Base-by-base conservation (phyloP, 2,329 filamentous ascomycete species). In the Diaporthe vexans region DNA sequence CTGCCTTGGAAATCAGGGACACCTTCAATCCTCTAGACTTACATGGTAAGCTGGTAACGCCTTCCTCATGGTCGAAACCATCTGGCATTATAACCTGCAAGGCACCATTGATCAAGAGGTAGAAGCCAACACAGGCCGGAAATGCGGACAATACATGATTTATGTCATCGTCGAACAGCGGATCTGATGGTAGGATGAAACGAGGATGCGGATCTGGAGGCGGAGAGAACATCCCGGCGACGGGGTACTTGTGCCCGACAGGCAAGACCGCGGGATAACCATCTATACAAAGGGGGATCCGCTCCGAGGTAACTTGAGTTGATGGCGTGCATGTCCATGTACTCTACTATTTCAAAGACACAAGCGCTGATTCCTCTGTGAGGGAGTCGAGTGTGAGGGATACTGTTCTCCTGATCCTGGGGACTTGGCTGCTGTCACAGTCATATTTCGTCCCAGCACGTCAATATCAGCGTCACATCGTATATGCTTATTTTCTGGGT, bases 251-350 rank as follows among this genome's bases (percentile, higher is more conserved):
- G 1, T 17, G 48, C 0, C 35, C 59, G 10, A 48, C 40, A 0
- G 59, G 59, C n/a, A 65, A 15, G 2, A 65, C 26, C 17, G 48
- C 59, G 0, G 59, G 26, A 48, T 65, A 19, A 17, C 59, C 59
- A 1, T 48, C 59, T 33, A 65, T 0, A 9, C 26, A 40, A n/a
- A 65, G 40, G 5, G 59, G 40, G 9, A 48, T 5, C 0, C 33
- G 26, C 5, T 63, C 40, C 10, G 58, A 10, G 19, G 13, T 0
- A 7, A 63, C 0, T 0, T 2, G 1, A 0, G 5, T 24, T 1
- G 59, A 48, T 19, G 59, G 59, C 1, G 58, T 63, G 26, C 58
- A 63, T 15, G 40, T 63, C 59, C 59, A 63, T 3, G 29, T 29
- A 29, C 29, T 29, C 2, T 63, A 63, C 17, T 63, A 63, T 1